These are phyloP conservation scores for Ettlia oleoabundans DNA, from an alignment of 139 green algal genomes.

Conservation along the genomic window DNA sequence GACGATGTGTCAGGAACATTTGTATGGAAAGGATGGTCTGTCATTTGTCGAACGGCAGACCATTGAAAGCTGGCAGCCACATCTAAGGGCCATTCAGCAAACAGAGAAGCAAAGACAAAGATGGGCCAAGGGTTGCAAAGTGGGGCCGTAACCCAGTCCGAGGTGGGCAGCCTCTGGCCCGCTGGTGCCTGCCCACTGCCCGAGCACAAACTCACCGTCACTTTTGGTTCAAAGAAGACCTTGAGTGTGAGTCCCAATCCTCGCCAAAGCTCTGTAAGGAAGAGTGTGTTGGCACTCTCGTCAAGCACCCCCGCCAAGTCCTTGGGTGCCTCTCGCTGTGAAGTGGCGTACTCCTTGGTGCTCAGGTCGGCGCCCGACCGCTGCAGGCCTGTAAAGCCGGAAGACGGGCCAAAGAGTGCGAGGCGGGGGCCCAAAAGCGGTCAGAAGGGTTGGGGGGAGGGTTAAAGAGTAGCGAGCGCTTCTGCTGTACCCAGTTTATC, in stretches of 20 bases:
- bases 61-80: no score
- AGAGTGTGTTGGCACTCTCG: constrained; percentile 91
- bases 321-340: constrained; percentile 52
- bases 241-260: constrained; percentile 93
- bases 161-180: no score
- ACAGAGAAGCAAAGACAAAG: neutral
- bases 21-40: no score
- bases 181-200: no score
- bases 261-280: constrained; percentile 95
- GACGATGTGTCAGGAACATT: neutral
- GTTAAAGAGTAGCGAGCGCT: no score
- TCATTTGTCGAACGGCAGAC: no score
- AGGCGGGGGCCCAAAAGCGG: neutral
- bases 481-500: no score
- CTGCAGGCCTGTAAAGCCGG: constrained; percentile 15
- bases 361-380: constrained; percentile 22
- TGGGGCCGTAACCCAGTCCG: no score
- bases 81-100: no score
- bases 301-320: constrained; percentile 82
- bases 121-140: neutral
- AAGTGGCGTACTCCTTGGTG: constrained; percentile 31
- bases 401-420: neutral
- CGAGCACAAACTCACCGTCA: constrained; percentile 83
- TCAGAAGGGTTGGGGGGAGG: neutral
- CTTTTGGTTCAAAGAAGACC: constrained; percentile 96